Conservation (phyloP, 257 asterid genomes). For the Solanum arcanum region DNA sequence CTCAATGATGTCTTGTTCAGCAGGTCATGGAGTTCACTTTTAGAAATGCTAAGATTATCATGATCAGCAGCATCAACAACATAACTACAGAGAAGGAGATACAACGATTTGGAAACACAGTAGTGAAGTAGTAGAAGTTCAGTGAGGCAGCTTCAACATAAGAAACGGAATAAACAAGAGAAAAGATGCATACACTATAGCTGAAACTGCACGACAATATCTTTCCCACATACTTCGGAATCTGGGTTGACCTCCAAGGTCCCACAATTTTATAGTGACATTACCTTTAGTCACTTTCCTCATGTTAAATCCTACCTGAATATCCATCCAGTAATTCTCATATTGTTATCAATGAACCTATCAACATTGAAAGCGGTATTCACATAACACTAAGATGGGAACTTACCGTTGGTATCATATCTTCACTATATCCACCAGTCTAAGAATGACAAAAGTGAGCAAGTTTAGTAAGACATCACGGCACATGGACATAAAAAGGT, state of each 20-base stretch:
- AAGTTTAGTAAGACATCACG: constrained; percentile 4
- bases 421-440: constrained; percentile 99
- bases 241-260: constrained; percentile 99
- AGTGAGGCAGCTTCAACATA: background rate
- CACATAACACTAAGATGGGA: constrained; percentile 1
- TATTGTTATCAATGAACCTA: constrained; percentile 1
- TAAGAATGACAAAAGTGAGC: constrained; percentile 11
- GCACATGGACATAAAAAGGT: background rate
- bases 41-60: constrained; percentile 68
- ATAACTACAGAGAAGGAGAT: constrained; percentile 39
- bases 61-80: constrained; percentile 97
- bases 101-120: background rate
- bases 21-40: constrained; percentile 79
- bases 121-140: background rate
- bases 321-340: constrained; percentile 1
- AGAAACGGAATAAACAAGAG: background rate
- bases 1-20: constrained; percentile 76
- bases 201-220: constrained; percentile 96
- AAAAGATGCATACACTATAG: constrained; percentile 63
- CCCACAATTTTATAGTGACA: constrained; percentile 96
- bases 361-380: background rate
- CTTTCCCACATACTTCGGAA: constrained; percentile 97
- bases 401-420: constrained; percentile 96
- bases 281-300: constrained; percentile 92
- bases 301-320: constrained; percentile 96